A percentile compares a stretch with the other conserved stretches of the same genome.
Conservation (phyloP, 208 protist genomes). For the Leishmania arabica region DNA sequence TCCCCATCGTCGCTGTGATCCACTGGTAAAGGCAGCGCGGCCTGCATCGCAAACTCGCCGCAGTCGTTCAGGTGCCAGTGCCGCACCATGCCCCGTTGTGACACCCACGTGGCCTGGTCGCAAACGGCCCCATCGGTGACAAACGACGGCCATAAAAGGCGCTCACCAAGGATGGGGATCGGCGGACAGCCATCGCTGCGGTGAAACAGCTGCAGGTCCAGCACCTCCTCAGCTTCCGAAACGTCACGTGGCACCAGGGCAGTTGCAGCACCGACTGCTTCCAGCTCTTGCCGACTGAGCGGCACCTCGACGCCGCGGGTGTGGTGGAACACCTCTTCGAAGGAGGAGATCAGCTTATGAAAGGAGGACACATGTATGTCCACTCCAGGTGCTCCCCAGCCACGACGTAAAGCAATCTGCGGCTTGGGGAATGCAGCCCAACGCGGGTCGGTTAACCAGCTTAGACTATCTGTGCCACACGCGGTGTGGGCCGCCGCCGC, state of each 20-base stretch:
- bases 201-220: conserved; percentile 92
- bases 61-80: conserved; percentile 93
- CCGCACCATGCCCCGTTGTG: conserved; percentile 70
- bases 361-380: conserved; percentile 66
- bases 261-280: conserved; percentile 1
- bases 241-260: conserved; percentile 12
- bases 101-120: conserved; percentile 82
- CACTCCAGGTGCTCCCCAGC: conserved; percentile 83
- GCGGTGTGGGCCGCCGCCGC: conserved; percentile 36
- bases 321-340: conserved; percentile 79
- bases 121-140: conserved; percentile 75
- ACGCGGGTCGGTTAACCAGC: conserved; percentile 47
- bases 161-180: conserved; percentile 62
- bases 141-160: conserved; percentile 78
- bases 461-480: conserved; percentile 48
- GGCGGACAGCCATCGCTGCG: conserved; percentile 50
- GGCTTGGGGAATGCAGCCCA: conserved; percentile 76
- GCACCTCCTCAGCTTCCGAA: conserved; percentile 26
- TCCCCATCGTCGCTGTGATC: neutral
- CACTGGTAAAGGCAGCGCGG: conserved; percentile 54
- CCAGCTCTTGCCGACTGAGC: conserved; percentile 18
- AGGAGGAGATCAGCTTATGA: conserved; percentile 77
- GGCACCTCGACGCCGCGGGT: conserved; percentile 31
- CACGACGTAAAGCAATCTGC: conserved; percentile 79
- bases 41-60: conserved; percentile 88